Evolutionary conservation across 768 basidiomycete genomes (phyloP), one percentile per base, ranked within the genome.

Genomic region (Hydnum rufescens): DNA sequence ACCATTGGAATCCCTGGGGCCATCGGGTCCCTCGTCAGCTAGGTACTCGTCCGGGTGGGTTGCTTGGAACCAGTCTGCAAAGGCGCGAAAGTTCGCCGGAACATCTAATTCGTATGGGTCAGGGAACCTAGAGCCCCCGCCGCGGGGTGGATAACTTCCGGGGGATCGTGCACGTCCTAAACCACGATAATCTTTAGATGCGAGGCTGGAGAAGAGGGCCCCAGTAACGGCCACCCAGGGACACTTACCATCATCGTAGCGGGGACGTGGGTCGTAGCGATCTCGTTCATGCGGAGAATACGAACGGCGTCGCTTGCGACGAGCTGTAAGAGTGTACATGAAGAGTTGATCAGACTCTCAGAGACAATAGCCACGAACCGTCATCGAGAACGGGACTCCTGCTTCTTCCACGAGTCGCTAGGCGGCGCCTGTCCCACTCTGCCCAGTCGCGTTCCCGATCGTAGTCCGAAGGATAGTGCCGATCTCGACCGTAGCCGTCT

Each of bases 41-140:
- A 71, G 70, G 16, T 83, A 85, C 62, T 82, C 76, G 57, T 80
- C 75, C 4, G 84, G 80, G 59, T 74, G 80, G 57, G 67, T 76
- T 61, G 71, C 81, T 32, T 86, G 75, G 64, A 86, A 88, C 86
- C 86, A 88, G 58, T 88, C 85, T 2, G 82, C 82, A 57, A 78
- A 88, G 59, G 86, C 82, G 65, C 86, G 85, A 63, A 88, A 63
- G 1, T 78, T 73, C 3, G 82, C 82, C 31, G 84, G 81, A 60
- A 80, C 85, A 57, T 86, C 85, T 58, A 84, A 77, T 2, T 77
- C 77, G 59, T 82, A 80, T 6, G 86, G 86, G 60, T 88, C 82
- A 3, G 51, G 47, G n/a, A 48, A 53, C 43, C 55, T 42, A 6
- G 49, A 29, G 16, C 31, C 6, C 29, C 6, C 6, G 16, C 29